Conservation (phyloP, 139 green algal species). For the Picochlorum costavermella region DNA sequence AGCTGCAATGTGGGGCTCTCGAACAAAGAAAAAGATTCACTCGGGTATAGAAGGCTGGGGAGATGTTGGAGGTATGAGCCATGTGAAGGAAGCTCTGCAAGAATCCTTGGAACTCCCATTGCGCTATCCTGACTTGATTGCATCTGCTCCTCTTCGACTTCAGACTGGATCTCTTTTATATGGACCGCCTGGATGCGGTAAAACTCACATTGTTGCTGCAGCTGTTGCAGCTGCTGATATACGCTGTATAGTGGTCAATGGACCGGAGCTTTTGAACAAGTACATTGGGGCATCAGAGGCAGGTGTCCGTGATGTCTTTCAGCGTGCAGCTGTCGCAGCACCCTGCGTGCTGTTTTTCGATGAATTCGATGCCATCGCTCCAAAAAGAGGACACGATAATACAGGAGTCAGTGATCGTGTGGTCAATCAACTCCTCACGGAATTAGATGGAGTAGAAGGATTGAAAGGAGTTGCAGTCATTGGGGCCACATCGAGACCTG, state of each 20-base stretch:
- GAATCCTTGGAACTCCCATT: constrained; percentile 78
- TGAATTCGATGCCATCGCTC: constrained; percentile 96
- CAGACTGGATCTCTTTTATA: constrained; percentile 90
- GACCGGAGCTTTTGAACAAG: constrained; percentile 98
- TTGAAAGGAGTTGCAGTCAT: constrained; percentile 84
- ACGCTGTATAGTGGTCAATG: constrained; percentile 71
- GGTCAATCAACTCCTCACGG: constrained; percentile 95
- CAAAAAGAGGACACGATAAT: constrained; percentile 84
- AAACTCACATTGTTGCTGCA: constrained; percentile 81
- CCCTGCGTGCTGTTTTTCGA: constrained; percentile 99
- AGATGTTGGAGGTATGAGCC: constrained; percentile 76
- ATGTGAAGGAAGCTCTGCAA: constrained; percentile 59
- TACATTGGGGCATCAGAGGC: constrained; percentile 94
- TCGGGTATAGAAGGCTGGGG: constrained; percentile 49
- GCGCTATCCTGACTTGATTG: constrained; percentile 45
- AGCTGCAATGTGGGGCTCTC: constrained; percentile 54
- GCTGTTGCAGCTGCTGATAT: constrained; percentile 66
- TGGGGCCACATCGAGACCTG: constrained; percentile 81
- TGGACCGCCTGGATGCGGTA: constrained; percentile 92
- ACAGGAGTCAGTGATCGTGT: constrained; percentile 90
- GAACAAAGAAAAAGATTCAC: constrained; percentile 17
- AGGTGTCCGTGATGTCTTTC: constrained; percentile 84
- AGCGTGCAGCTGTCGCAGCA: constrained; percentile 65
- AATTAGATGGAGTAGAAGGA: constrained; percentile 94
- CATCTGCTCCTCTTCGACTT: constrained; percentile 70